These are phyloP conservation scores for Fusarium sp. DNA, from an alignment of 2,329 filamentous ascomycete genomes.

Conservation along the genomic window DNA sequence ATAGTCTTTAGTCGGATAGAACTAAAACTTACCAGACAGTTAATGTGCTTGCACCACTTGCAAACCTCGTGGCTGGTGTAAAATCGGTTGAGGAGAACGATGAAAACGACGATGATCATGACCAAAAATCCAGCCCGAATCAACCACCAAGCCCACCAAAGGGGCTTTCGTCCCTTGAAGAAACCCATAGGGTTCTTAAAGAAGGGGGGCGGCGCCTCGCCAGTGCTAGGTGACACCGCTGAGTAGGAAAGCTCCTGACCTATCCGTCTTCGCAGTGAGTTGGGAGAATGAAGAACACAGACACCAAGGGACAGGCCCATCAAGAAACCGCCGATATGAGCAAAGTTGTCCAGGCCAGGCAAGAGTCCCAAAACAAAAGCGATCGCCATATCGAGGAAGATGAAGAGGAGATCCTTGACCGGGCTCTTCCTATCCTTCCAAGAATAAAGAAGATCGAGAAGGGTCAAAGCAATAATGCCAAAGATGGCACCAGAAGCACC, in stretches of 20 bases:
- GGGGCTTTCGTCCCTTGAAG: conserved; percentile 90
- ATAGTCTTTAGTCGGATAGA: background rate
- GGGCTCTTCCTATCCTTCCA: conserved; percentile 86
- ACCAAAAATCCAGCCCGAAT: conserved; percentile 83
- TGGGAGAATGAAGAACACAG: conserved; percentile 89
- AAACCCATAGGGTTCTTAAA: conserved; percentile 77
- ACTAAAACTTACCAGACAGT: conserved; percentile 81
- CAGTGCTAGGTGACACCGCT: conserved; percentile 67
- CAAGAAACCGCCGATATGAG: conserved; percentile 94
- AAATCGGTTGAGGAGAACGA: conserved; percentile 90
- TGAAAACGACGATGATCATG: conserved; percentile 85
- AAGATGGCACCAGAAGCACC: conserved; percentile 93
- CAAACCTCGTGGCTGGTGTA: conserved; percentile 81
- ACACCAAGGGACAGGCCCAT: conserved; percentile 91
- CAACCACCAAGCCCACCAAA: conserved; percentile 99
- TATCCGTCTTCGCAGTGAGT: conserved; percentile 79
- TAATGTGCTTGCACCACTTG: conserved; percentile 94
- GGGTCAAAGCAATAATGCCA: conserved; percentile 87
- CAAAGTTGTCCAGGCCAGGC: conserved; percentile 95
- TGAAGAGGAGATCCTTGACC: conserved; percentile 86
- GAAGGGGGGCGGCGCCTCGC: conserved; percentile 65
- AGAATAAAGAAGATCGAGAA: conserved; percentile 92
- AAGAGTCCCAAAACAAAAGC: conserved; percentile 93
- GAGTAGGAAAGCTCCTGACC: conserved; percentile 79
- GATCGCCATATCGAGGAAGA: conserved; percentile 86